Evolutionary conservation across 2,329 filamentous ascomycete species (phyloP), one percentile per base, ranked within the genome.

Genomic region (Ramichloridium luteum): DNA sequence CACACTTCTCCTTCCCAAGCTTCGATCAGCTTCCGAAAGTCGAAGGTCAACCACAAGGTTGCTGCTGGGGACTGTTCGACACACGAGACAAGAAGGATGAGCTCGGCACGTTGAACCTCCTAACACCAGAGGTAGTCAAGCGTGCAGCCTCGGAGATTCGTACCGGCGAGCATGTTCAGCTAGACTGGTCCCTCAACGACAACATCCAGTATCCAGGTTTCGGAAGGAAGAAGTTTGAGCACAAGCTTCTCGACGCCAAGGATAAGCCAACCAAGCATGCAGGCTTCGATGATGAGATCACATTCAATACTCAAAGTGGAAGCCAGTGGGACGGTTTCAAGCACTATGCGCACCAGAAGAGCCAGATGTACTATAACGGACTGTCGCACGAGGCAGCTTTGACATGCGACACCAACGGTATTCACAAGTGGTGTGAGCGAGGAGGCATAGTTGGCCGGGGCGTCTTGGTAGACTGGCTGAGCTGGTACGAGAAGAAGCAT

Each of bases 301-400:
- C 57, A 3, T 63, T 74, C 54, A 73, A 74, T 47, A 74, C 69
- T 0, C 69, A 74, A 42, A 52, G 54, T 18, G 64, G 62, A 32
- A 67, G 60, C 14, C 70, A 74, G 48, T 74, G 68, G 70, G 70
- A 74, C 41, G 64, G 64, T 29, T 44, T 55, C 1, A 58, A 60
- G 2, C 60, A 61, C 3, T 48, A 59, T 3, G 58, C 60, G 10
- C 70, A 70, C 45, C 38, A 32, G 34, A 33, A 32, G 33, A 37
- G 27, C 18, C 35, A 27, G 16, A 40, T 40, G 35, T 43, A 43
- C 26, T 46, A 49, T 31, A 51, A 51, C n/a, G 44, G 46, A 8
- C 36, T 47, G 9, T 39, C 38, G 2, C 44, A 45, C 16, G 42
- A 42, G 6, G 40, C 44, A 16, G 41, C 43, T 1, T 10, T 30